Base-by-base conservation (phyloP, 2,329 filamentous ascomycete species). In the Cladosporium sp. region DNA sequence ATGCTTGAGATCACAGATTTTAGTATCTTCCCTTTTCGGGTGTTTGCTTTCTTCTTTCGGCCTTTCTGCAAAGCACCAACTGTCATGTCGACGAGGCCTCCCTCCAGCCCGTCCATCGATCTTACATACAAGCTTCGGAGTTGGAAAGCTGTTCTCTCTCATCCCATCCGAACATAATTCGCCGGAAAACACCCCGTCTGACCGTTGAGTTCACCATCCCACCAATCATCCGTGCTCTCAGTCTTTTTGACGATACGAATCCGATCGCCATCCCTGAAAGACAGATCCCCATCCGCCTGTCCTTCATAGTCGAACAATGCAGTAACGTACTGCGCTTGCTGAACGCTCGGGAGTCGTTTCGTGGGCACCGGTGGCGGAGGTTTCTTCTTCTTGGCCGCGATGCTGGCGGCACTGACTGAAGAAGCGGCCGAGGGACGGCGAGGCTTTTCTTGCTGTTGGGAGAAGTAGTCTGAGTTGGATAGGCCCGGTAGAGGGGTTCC, bases 161-260 rank as follows among this genome's bases (percentile, higher is more conserved):
- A 45, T 2, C 42, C 42, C 42, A 28, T 45, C 6, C 42, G 17
- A 8, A 73, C 70, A 73, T 95, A 95, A 72, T 95, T 95, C 6
- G 90, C 90, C 1, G 90, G 90, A 69, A 95, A 95, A 63, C 78
- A 85, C 3, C 90, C 90, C 68, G 79, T 81, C 24, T 77, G 71
- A 0, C 90, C 90, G 39, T 78, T 77, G 13, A 92, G 62, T 71
- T 94, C 89, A 12, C 90, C 90, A 61, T 90, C 83, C 90, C 90
- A 95, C 90, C 90, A 95, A 69, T 94, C 90, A 73, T 94, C 88
- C 20, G 84, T 87, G 60, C 86, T 91, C 6, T 84, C 82, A 2
- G 90, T 94, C 76, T 88, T 90, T 75, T 89, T 89, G 32, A 91
- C 68, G 3, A 95, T 86, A 45, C 80, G 83, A 64, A 95, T 95